phyloP scores from a whole-genome alignment of 768 basidiomycete species.

The Vararia minispora region DNA sequence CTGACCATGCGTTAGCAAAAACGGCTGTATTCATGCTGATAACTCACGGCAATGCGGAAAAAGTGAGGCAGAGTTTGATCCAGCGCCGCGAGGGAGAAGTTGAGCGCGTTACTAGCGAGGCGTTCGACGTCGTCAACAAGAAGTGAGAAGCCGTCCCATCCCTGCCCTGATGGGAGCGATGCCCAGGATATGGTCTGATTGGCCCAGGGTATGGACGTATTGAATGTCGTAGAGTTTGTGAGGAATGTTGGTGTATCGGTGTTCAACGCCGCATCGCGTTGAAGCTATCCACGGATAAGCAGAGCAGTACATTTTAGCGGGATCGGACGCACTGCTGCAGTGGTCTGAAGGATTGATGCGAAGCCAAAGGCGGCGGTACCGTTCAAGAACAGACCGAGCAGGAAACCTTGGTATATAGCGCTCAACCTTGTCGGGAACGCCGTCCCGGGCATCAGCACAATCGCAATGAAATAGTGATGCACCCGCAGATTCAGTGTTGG shows the following conservation, averaged over 20 bases:
- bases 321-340: conserved; percentile 40
- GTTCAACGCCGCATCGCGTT: conserved; percentile 59
- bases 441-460: conserved; percentile 65
- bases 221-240: conserved; percentile 64
- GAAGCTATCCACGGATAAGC: conserved; percentile 37
- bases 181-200: conserved; percentile 26
- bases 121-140: conserved; percentile 82
- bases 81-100: conserved; percentile 58
- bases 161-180: conserved; percentile 15
- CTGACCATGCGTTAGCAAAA: conserved; percentile 29
- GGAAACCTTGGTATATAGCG: conserved; percentile 70
- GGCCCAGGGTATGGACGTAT: conserved; percentile 37
- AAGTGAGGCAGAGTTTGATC: conserved; percentile 56
- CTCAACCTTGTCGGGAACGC: conserved; percentile 75
- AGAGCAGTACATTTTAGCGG: conserved; percentile 6
- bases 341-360: conserved; percentile 69
- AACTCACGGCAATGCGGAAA: conserved; percentile 72
- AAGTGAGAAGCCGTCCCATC: conserved; percentile 70
- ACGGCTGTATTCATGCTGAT: too few relatives aligned
- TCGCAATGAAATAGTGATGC: conserved; percentile 76
- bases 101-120: conserved; percentile 58
- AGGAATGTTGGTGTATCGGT: conserved; percentile 59
- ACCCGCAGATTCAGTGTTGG: conserved; percentile 61
- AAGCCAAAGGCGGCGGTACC: conserved; percentile 74
- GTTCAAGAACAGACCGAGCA: conserved; percentile 75